Evolutionary conservation across 2,329 filamentous ascomycete genomes (phyloP).

Genomic region (Ophiocordyceps sinensis): DNA sequence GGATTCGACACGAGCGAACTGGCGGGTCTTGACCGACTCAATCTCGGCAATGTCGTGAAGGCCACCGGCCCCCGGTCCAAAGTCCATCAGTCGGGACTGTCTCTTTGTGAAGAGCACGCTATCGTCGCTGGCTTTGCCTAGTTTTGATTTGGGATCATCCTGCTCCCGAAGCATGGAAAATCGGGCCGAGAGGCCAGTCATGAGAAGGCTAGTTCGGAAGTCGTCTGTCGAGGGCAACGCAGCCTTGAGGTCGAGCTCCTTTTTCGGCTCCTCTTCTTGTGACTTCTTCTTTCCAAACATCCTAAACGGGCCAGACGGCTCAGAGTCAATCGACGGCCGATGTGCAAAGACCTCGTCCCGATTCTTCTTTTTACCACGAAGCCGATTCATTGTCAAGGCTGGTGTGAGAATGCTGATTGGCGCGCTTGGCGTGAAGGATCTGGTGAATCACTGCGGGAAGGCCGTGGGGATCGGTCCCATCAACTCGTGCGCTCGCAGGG

Average conservation of each 20-base stretch:
- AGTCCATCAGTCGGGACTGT: conserved; percentile 63
- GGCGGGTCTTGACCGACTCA: conserved; percentile 57
- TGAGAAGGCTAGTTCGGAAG: conserved; percentile 87
- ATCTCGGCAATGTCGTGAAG: conserved; percentile 84
- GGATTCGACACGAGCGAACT: conserved; percentile 47
- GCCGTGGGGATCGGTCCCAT: not conserved
- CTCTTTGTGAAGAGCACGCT: conserved; percentile 77
- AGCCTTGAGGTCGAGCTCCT: conserved; percentile 55
- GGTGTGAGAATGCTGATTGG: not conserved
- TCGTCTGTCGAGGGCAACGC: conserved; percentile 74
- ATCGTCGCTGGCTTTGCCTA: conserved; percentile 91
- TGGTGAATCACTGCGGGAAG: not conserved
- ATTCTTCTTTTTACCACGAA: conserved; percentile 57
- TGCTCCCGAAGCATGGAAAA: conserved; percentile 97
- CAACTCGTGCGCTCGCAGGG: not conserved
- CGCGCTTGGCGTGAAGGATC: not conserved
- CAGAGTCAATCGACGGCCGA: conserved; percentile 39
- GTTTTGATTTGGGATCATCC: conserved; percentile 74
- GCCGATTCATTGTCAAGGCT: conserved; percentile 48
- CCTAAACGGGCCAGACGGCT: conserved; percentile 35
- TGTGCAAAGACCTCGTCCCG: conserved; percentile 38
- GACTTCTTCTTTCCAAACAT: conserved; percentile 43
- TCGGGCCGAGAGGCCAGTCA: conserved; percentile 86
- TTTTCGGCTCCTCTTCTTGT: conserved; percentile 41
- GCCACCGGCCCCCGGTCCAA: conserved; percentile 39